These are phyloP conservation scores for Nemania serpens DNA, from an alignment of 2,329 filamentous ascomycete genomes.

Conservation along the genomic window DNA sequence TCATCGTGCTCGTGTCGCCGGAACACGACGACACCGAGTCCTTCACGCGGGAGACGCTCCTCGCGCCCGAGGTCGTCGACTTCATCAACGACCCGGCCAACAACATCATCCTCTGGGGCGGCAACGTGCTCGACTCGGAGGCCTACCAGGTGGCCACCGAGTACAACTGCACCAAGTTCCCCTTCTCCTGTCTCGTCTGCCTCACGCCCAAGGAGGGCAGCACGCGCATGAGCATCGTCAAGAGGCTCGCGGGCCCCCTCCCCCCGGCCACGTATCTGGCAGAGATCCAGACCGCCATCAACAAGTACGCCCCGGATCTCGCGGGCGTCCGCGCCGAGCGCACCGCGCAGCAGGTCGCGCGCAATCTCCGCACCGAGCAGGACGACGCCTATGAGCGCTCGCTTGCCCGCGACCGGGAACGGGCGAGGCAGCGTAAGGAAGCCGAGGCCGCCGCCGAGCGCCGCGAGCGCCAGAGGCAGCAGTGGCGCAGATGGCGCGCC, in stretches of 20 bases:
- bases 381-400: constrained; percentile 93
- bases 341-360: constrained; percentile 78
- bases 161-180: constrained; percentile 88
- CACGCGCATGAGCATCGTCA: constrained; percentile 88
- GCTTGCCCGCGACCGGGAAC: constrained; percentile 83
- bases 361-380: constrained; percentile 83
- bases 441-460: constrained; percentile 69
- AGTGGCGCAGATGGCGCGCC: constrained; percentile 84
- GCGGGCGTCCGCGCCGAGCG: constrained; percentile 75
- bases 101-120: constrained; percentile 88
- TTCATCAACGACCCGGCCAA: constrained; percentile 77
- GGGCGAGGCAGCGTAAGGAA: constrained; percentile 75
- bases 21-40: constrained; percentile 90
- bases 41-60: constrained; percentile 82
- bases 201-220: constrained; percentile 84
- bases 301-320: constrained; percentile 76
- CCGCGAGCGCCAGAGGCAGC: constrained; percentile 52
- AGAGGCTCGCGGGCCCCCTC: constrained; percentile 75
- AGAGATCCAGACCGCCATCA: constrained; percentile 74
- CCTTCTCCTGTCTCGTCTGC: constrained; percentile 83
- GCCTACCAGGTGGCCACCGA: constrained; percentile 91
- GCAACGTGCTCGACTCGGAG: constrained; percentile 90
- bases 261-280: constrained; percentile 72
- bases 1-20: constrained; percentile 86
- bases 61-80: constrained; percentile 72